Percentiles rank a stretch among this genome's conserved stretches.
These are phyloP conservation scores for Fragaria nilgerrensis DNA, from an alignment of 306 rosid genomes.

Conservation along the genomic window DNA sequence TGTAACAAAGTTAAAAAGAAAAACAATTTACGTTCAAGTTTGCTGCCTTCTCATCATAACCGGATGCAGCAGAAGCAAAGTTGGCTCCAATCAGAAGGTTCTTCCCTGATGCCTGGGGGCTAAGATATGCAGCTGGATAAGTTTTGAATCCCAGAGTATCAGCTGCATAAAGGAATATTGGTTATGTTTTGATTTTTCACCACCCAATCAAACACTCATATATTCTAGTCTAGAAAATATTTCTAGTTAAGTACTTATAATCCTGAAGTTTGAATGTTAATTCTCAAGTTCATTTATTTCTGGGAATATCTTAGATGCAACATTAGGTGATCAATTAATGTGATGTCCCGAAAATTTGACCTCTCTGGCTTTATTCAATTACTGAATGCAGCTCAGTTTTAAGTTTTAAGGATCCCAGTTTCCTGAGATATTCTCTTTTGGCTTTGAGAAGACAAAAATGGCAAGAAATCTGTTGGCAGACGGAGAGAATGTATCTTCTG, in stretches of 20 bases:
- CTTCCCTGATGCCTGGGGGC: slow-evolving; percentile 93
- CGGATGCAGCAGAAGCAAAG: slow-evolving; percentile 98
- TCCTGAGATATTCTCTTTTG: not conserved
- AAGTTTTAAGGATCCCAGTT: not conserved
- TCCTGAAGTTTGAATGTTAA: not conserved
- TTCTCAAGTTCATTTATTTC: not conserved
- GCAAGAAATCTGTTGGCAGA: not conserved
- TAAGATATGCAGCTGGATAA: slow-evolving; percentile 76
- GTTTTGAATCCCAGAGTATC: slow-evolving; percentile 76
- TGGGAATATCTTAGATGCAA: not conserved
- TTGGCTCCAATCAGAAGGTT: slow-evolving; percentile 87
- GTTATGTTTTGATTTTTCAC: slow-evolving; percentile 3
- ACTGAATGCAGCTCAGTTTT: not conserved
- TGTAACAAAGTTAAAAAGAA: not conserved
- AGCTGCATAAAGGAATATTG: slow-evolving; percentile 41
- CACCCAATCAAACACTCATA: not conserved
- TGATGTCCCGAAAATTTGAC: not conserved
- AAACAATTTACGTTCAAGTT: slow-evolving; percentile 43
- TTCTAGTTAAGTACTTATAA: not conserved
- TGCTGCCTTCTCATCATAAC: slow-evolving; percentile 89
- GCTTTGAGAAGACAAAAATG: not conserved
- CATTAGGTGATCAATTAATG: not conserved
- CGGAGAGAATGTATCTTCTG: not conserved
- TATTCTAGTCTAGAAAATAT: too few species aligned
- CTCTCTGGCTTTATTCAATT: not conserved